These are phyloP conservation scores for Phaeotremella skinneri DNA, from an alignment of 768 basidiomycete species.

Conservation along the genomic window DNA sequence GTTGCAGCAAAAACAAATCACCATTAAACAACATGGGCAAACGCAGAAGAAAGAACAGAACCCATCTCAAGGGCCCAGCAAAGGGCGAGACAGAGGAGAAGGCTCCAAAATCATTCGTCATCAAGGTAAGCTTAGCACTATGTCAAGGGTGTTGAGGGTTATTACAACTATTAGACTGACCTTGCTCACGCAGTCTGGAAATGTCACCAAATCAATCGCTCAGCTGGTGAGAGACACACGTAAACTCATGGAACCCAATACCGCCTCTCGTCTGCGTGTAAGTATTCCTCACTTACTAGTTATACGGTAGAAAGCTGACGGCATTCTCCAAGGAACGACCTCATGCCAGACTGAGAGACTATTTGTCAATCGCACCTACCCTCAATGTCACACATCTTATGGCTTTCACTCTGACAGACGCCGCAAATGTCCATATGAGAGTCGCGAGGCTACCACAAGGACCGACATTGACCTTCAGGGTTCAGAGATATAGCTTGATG, in stretches of 20 bases:
- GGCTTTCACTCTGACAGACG: conserved; percentile 80
- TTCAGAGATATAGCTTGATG: conserved; percentile 88
- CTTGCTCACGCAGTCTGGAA: conserved; percentile 63
- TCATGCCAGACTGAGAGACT: conserved; percentile 73
- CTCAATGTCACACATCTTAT: conserved; percentile 89
- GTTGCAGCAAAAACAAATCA: conserved; percentile 5
- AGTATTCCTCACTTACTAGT: conserved; percentile 29
- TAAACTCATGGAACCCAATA: conserved; percentile 97
- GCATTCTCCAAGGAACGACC: conserved; percentile 75
- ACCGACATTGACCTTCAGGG: conserved; percentile 87
- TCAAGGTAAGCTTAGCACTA: conserved; percentile 58
- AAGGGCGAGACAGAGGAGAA: conserved; percentile 47
- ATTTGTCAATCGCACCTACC: conserved; percentile 82
- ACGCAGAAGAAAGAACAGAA: conserved; percentile 50
- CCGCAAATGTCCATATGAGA: conserved; percentile 63
- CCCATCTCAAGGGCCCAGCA: conserved; percentile 46
- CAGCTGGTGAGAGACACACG: conserved; percentile 90
- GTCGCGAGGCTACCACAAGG: conserved; percentile 84
- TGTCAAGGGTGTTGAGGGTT: not conserved
- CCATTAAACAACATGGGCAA: conserved; percentile 32
- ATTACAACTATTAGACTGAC: conserved; percentile 14
- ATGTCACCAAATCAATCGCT: conserved; percentile 78
- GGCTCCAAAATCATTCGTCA: conserved; percentile 86
- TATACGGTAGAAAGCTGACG: not conserved
- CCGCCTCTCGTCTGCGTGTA: conserved; percentile 85